Evolutionary conservation across 805 yeast species (phyloP).

Genomic region (Allodekkera sacchari): DNA sequence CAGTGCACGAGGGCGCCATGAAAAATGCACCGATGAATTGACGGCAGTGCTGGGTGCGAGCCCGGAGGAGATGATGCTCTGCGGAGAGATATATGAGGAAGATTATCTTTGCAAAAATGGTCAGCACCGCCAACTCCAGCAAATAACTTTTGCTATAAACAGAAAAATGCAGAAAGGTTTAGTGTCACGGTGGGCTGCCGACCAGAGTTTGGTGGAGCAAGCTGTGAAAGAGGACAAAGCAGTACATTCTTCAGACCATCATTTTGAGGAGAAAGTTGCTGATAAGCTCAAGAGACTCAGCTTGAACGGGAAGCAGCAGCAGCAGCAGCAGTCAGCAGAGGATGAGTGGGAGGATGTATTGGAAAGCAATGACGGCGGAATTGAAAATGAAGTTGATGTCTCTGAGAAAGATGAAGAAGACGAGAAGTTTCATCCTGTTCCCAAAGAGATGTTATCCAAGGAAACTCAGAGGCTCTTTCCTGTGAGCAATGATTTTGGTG

Average conservation of each 20-base stretch:
- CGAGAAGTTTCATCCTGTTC: slow-evolving; percentile 1
- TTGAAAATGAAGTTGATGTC: not conserved
- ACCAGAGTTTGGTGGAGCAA: slow-evolving; percentile 16
- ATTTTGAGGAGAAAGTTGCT: slow-evolving; percentile 3
- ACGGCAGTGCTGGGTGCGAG: too few relatives aligned
- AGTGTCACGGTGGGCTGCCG: slow-evolving; percentile 27
- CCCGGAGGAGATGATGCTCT: too few relatives aligned
- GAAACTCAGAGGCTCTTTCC: slow-evolving; percentile 5
- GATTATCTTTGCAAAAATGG: too few relatives aligned
- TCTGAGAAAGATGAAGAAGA: slow-evolving; percentile 1
- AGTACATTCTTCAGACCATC: slow-evolving; percentile 3
- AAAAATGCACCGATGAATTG: too few relatives aligned
- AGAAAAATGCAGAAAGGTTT: too few relatives aligned
- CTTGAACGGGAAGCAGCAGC: not conserved
- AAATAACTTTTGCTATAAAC: too few relatives aligned
- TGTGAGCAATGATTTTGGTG: too few relatives aligned
- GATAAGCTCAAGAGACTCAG: slow-evolving; percentile 1
- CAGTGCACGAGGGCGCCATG: too few relatives aligned
- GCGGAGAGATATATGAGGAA: too few relatives aligned
- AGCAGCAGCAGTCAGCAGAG: slow-evolving; percentile 1
- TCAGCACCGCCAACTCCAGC: too few relatives aligned
- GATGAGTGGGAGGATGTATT: slow-evolving; percentile 3
- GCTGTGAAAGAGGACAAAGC: slow-evolving; percentile 15
- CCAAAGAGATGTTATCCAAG: slow-evolving; percentile 2
- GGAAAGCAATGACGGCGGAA: not conserved